phyloP scores from a whole-genome alignment of 2,329 filamentous ascomycete species.

The Fonsecaea erecta region DNA sequence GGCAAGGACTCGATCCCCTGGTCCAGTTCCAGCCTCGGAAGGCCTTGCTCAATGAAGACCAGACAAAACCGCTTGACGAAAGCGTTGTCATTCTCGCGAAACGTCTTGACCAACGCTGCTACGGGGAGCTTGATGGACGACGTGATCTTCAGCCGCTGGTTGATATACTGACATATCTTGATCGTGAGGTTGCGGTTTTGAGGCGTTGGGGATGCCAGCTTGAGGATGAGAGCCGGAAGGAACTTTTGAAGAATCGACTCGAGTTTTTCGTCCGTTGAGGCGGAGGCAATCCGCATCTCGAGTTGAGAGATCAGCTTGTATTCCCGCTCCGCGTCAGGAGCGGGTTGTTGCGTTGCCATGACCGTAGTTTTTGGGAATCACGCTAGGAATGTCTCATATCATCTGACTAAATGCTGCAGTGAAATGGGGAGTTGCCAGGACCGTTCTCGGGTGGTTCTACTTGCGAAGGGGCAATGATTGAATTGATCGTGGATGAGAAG shows the following conservation, averaged over 20 bases:
- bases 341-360: constrained; percentile 6
- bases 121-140: constrained; percentile 78
- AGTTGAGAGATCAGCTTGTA: constrained; percentile 82
- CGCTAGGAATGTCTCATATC: neutral
- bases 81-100: constrained; percentile 74
- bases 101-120: constrained; percentile 81
- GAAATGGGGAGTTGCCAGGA: too few relatives aligned
- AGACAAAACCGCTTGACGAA: constrained; percentile 88
- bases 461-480: neutral
- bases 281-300: constrained; percentile 80
- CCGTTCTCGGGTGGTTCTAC: neutral
- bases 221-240: constrained; percentile 79
- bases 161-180: constrained; percentile 72
- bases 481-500: neutral
- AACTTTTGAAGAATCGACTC: constrained; percentile 77
- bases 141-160: constrained; percentile 64
- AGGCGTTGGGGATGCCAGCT: constrained; percentile 79
- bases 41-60: constrained; percentile 84
- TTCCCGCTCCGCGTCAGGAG: constrained; percentile 67
- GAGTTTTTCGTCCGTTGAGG: constrained; percentile 82
- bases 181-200: constrained; percentile 81
- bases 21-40: constrained; percentile 62
- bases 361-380: neutral
- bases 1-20: constrained; percentile 77
- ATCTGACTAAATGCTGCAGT: neutral